Base-by-base conservation (phyloP, 345 rosid species). In the Euphorbia lathyris region DNA sequence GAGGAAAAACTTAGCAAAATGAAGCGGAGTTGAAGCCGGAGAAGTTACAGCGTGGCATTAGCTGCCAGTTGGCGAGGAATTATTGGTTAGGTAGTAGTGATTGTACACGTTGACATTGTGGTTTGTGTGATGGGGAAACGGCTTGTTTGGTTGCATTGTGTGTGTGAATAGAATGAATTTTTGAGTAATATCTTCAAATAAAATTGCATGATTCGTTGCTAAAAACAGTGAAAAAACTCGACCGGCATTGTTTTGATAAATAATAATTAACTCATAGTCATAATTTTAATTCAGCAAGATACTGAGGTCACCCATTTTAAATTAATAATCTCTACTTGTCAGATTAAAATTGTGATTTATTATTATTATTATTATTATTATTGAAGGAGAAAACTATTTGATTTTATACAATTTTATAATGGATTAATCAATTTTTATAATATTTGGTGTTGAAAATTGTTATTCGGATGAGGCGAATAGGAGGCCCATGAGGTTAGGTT, bases 11-110 rank as follows among this genome's bases (percentile, higher is more conserved):
- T 58, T 25, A 34, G 7, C 7, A 34, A 7, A 22, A 70, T 9
- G 71, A 68, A 45, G 63, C 40, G 25, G 58, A 73, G 55, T 10
- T 51, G 50, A 22, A 58, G 0, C 59, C 61, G 61, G 47, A 61
- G 20, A 22, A 27, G 27, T 22, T 13, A 23, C 51, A 13, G 12
- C 14, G 7, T 58, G 17, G 63, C 2, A 9, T 36, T 60, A 5
- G 26, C 4, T 74, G 70, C 70, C 80, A 74, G 38, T 72, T 74
- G 84, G 71, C 50, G 77, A 76, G 67, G 78, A 74, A 26, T 65
- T 79, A 64, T 43, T 79, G 78, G 84, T 70, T 3, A 69, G 12
- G 27, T 78, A 64, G 65, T 11, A 57, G 57, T 10, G 17, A 40
- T 27, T 38, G 9, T 5, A 22, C 62, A 7, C 23, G 19, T 61